Evolutionary conservation across 2,329 filamentous ascomycete genomes (phyloP), one percentile per base, ranked within the genome.

Genomic region (Aureobasidium pullulans): DNA sequence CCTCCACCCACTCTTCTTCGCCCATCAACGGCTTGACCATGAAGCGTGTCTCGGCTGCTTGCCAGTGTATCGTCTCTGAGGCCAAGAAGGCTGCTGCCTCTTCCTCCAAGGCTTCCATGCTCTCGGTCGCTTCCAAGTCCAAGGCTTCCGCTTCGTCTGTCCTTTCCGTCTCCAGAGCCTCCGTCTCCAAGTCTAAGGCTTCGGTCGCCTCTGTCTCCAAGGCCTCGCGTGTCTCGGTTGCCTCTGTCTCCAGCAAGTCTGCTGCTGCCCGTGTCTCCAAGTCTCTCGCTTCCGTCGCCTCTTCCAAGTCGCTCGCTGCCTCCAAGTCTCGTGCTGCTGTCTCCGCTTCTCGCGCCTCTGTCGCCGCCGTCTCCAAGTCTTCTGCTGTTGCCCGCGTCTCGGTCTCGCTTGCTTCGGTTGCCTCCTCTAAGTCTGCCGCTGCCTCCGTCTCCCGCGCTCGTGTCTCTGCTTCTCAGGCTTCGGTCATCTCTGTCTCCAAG

Each of bases 21-120:
- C 54, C 54, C 37, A 42, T 58, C 36, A 19, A 6, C 15, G 43
- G 54, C 34, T 34, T 58, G 32, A 58, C 54, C 54, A 58, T 58
- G 54, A 58, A 58, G 54, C 54, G 54, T 58, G 54, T 58, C 54
- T 58, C 54, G 34, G 54, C 54, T 49, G 54, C 54, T 49, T 58
- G 54, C 28, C 54, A 58, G 44, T 58, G 54, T 49, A 58, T 58
- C 44, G 54, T 58, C 10, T 58, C 54, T 6, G 23, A 58, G 44
- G 54, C 54, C 54, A 57, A 57, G 42, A 57, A 57, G 43, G 44
- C 54, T 28, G 54, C 40, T n/a, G 44, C 44, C 28, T 58, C 54
- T 16, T 43, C 40, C 6, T 58, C 54, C 54, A 58, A 58, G 54
- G 28, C 34, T 6, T 58, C 54, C 15, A 13, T n/a, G 5, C 7